These are phyloP conservation scores for Mentha longifolia DNA, from an alignment of 257 asterid genomes.

Conservation along the genomic window DNA sequence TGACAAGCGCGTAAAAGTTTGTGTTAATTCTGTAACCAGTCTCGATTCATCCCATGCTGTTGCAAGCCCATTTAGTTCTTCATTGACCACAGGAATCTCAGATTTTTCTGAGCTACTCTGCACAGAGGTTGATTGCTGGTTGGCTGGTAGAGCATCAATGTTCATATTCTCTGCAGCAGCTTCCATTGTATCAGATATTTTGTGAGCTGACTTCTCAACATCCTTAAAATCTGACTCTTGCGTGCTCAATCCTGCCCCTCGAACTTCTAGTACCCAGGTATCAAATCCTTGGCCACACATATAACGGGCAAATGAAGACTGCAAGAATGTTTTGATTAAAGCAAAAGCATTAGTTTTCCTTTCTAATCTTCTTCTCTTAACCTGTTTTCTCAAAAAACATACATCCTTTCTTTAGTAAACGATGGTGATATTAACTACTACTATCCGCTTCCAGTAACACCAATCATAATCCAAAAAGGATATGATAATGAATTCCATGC, in stretches of 20 bases:
- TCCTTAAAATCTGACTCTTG: slow-evolving; percentile 57
- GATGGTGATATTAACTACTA: background rate
- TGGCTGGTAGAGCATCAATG: slow-evolving; percentile 45
- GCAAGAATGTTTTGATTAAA: slow-evolving; percentile 41
- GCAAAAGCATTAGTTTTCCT: slow-evolving; percentile 27
- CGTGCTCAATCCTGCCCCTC: slow-evolving; percentile 95
- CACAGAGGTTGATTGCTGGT: slow-evolving; percentile 43
- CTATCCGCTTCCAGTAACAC: slow-evolving; percentile 17
- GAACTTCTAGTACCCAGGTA: slow-evolving; percentile 95
- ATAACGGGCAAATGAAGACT: slow-evolving; percentile 96
- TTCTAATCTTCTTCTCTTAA: background rate
- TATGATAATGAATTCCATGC: slow-evolving; percentile 2
- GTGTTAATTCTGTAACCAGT: slow-evolving; percentile 70
- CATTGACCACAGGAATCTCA: slow-evolving; percentile 45
- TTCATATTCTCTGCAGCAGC: slow-evolving; percentile 57
- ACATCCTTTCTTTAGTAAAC: background rate
- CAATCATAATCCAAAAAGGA: slow-evolving; percentile 9
- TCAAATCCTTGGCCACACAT: slow-evolving; percentile 99
- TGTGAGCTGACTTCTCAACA: slow-evolving; percentile 66
- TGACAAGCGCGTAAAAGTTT: slow-evolving; percentile 73
- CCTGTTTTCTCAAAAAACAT: background rate
- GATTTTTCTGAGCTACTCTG: slow-evolving; percentile 43
- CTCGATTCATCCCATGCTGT: slow-evolving; percentile 77
- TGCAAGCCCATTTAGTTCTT: slow-evolving; percentile 50
- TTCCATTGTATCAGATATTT: slow-evolving; percentile 65